Evolutionary conservation across 2,329 filamentous ascomycete species (phyloP), one percentile per base, ranked within the genome.

Genomic region (Thielaviopsis cerberus): DNA sequence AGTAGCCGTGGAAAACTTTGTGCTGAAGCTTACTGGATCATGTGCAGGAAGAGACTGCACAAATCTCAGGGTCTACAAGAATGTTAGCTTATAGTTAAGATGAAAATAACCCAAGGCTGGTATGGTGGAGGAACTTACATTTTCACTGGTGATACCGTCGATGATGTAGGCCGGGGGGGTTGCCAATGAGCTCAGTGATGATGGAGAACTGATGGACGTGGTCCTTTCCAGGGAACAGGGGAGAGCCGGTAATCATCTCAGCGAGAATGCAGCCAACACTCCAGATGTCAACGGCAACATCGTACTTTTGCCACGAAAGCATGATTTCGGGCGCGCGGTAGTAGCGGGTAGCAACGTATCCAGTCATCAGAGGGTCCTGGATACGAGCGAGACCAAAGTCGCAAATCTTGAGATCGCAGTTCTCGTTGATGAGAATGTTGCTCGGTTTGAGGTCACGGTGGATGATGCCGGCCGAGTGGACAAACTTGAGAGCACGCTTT

Each of bases 221-320:
- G 69, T 98, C 92, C 75, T 98, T 98, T 69, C 92, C 92, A 0
- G 92, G 92, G 77, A 98, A 98, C 23, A 98, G 75, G 30, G 92
- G 92, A 75, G 97, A 97, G 69, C 92, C 92, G 74, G 96, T 91
- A 61, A 98, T 79, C 92, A 98, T 98, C 74, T 98, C 92, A 50
- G 92, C 92, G 66, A 98, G 97, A 69, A 98, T 98, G 73, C 92
- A 98, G 61, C 92, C 92, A 20, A 91, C 91, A 69, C 92, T 97
- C 92, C 92, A 98, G 69, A 98, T 95, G 70, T 98, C 92, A 60
- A 98, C 92, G 74, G 97, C 92, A 53, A 97, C 84, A 65, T 98
- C 92, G 73, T 98, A 98, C 75, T 98, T 98, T 76, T 98, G 92
- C 92, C 92, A 98, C 63, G 92, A 97, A 69, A 98, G 88, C 92